Conservation (phyloP, 257 asterid species). For the Henckelia pumila region DNA sequence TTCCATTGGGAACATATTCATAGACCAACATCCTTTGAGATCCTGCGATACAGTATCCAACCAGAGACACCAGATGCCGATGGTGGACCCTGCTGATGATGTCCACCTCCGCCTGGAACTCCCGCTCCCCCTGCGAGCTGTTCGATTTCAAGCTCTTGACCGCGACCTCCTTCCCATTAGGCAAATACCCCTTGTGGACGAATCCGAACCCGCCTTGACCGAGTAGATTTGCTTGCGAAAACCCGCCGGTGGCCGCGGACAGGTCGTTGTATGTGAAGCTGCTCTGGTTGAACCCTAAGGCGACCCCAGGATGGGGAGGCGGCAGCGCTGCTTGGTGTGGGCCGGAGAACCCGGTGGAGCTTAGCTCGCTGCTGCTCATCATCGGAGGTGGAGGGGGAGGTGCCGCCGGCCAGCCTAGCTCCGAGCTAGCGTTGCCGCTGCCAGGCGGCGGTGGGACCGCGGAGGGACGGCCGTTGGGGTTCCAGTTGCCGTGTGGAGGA, state of each 20-base stretch:
- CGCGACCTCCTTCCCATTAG: slow-evolving; percentile 51
- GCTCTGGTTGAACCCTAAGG: slow-evolving; percentile 46
- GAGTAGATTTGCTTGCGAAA: slow-evolving; percentile 43
- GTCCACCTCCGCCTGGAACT: slow-evolving; percentile 70
- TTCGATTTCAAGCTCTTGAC: slow-evolving; percentile 58
- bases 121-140: slow-evolving; percentile 64
- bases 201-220: slow-evolving; percentile 77
- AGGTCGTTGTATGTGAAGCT: slow-evolving; percentile 54
- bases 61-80: slow-evolving; percentile 59
- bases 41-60: slow-evolving; percentile 60
- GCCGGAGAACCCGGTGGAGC: slow-evolving; percentile 60
- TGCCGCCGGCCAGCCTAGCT: slow-evolving; percentile 55
- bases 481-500: slow-evolving; percentile 38
- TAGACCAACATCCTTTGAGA: slow-evolving; percentile 55
- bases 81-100: slow-evolving; percentile 67
- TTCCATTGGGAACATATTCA: slow-evolving; percentile 50
- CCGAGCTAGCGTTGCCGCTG: slow-evolving; percentile 61
- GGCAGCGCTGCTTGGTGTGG: slow-evolving; percentile 42
- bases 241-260: slow-evolving; percentile 48
- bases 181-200: slow-evolving; percentile 66
- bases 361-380: slow-evolving; percentile 58
- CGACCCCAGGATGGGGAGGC: slow-evolving; percentile 34
- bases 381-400: slow-evolving; percentile 87
- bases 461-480: slow-evolving; percentile 26
- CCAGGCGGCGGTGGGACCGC: slow-evolving; percentile 42